Base-by-base conservation (phyloP, 306 rosid species). In the Glycine tomentella region DNA sequence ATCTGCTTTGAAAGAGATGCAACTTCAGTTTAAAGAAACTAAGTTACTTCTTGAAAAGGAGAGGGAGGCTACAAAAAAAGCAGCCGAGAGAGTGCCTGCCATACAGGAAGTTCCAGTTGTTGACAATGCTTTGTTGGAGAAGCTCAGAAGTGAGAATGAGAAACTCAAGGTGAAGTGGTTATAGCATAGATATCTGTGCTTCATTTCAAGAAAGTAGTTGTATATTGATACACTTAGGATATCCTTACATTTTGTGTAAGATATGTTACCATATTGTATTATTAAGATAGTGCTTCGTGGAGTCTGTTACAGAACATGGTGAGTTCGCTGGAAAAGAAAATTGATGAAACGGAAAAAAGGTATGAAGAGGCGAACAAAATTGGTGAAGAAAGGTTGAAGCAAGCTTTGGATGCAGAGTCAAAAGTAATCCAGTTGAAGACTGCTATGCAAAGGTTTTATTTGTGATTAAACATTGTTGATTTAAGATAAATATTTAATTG, bases 301-400 rank as follows among this genome's bases (percentile, higher is more conserved):
- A 46, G 12, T 74, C 50, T 66, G 48, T 79, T 79, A 80, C 85
- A 93, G 97, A 86, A 81, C 80, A 48, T 93, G 90, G 96, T 93
- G 84, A 84, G 86, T 77, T 93, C 97, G 46, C 85, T 93, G 82
- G 97, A 91, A 84, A 82, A 77, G 87, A 93, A 93, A 83, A 90
- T 93, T 83, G 96, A 83, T 83, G 96, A 88, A 77, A 90, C 97
- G 0, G 94, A 93, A 89, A 93, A 90, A 78, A 91, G 85, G 76
- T 93, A 75, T 68, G 90, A 81, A 85, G 92, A 90, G 83, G 92
- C 97, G 20, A 93, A 52, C 87, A 90, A 80, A 86, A 81, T 90
- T 63, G 87, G 97, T n/a, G 97, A 90, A 86, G 96, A 93, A 77
- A 88, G 96, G 87, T 84, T 93, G 90, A 91, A 91, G 84, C 94